Conservation (phyloP, 2,329 filamentous ascomycete species). For the Stagonosporopsis chrysanthemi region DNA sequence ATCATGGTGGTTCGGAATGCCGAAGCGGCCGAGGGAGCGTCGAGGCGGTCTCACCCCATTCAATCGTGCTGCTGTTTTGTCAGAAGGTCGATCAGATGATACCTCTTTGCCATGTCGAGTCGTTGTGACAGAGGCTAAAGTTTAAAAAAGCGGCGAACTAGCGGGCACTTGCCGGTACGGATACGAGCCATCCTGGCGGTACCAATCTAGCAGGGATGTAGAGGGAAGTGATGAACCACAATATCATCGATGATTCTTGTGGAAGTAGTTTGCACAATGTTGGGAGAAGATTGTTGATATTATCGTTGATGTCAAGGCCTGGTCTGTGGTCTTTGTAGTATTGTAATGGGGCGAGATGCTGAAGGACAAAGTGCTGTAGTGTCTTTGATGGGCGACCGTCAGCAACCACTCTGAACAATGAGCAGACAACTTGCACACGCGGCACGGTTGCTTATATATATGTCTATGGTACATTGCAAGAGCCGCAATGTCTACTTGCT, state of each 20-base stretch:
- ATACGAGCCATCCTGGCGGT: slow-evolving; percentile 23
- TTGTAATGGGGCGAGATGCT: neutral
- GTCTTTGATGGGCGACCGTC: neutral
- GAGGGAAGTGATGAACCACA: neutral
- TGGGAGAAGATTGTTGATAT: neutral
- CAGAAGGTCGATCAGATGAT: slow-evolving; percentile 1
- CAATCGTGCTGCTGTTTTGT: slow-evolving; percentile 14
- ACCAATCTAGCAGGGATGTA: neutral
- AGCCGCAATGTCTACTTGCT: neutral
- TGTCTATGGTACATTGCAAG: neutral
- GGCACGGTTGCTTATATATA: neutral
- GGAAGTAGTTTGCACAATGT: neutral
- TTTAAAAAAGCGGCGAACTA: neutral
- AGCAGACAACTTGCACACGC: neutral
- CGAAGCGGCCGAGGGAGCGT: slow-evolving; percentile 23
- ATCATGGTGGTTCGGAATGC: slow-evolving; percentile 27
- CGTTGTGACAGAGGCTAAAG: neutral
- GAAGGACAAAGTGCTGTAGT: neutral
- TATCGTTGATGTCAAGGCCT: neutral
- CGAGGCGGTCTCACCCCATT: slow-evolving; percentile 7
- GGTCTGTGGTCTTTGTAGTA: neutral
- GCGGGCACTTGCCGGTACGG: slow-evolving; percentile 27
- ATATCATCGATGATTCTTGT: neutral
- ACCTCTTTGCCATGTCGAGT: neutral
- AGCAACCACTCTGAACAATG: neutral